phyloP scores from a whole-genome alignment of 352 stramenopile species.

The Pythium brachiatum region DNA sequence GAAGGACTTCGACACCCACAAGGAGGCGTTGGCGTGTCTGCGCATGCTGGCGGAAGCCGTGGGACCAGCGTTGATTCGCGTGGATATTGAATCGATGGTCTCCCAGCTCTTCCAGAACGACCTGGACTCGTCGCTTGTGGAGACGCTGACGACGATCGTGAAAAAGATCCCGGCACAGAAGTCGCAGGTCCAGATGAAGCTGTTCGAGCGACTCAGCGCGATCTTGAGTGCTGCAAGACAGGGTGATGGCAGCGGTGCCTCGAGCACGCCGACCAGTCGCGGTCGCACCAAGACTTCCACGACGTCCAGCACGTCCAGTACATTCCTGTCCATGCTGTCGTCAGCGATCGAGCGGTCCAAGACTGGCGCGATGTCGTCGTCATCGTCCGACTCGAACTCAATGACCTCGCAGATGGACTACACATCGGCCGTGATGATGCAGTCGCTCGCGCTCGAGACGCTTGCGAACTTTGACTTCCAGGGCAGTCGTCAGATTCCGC shows the following conservation, averaged over 20 bases:
- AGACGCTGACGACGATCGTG: slow-evolving; percentile 81
- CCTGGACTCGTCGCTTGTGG: slow-evolving; percentile 73
- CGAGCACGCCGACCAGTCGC: slow-evolving; percentile 57
- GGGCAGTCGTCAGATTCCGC: slow-evolving; percentile 78
- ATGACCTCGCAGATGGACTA: slow-evolving; percentile 33
- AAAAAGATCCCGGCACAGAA: slow-evolving; percentile 82
- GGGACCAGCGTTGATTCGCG: slow-evolving; percentile 62
- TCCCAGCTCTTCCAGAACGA: slow-evolving; percentile 81
- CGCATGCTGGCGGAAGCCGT: slow-evolving; percentile 81
- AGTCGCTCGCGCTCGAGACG: slow-evolving; percentile 81
- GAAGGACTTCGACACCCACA: slow-evolving; percentile 82
- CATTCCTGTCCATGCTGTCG: slow-evolving; percentile 69
- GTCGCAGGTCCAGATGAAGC: slow-evolving; percentile 73
- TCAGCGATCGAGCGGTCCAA: slow-evolving; percentile 49
- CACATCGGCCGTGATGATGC: slow-evolving; percentile 68
- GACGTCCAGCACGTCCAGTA: slow-evolving; percentile 63
- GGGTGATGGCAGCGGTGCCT: slow-evolving; percentile 40
- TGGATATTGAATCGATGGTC: slow-evolving; percentile 83
- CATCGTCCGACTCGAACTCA: slow-evolving; percentile 26
- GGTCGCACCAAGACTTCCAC: slow-evolving; percentile 74
- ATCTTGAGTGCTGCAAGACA: slow-evolving; percentile 57
- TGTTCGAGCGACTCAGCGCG: slow-evolving; percentile 79
- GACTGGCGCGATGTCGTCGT: slow-evolving; percentile 32
- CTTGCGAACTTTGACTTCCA: slow-evolving; percentile 86
- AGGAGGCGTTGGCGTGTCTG: slow-evolving; percentile 78